Conservation (phyloP, 1,139 yeast species). For the Kodamaea suecica region DNA sequence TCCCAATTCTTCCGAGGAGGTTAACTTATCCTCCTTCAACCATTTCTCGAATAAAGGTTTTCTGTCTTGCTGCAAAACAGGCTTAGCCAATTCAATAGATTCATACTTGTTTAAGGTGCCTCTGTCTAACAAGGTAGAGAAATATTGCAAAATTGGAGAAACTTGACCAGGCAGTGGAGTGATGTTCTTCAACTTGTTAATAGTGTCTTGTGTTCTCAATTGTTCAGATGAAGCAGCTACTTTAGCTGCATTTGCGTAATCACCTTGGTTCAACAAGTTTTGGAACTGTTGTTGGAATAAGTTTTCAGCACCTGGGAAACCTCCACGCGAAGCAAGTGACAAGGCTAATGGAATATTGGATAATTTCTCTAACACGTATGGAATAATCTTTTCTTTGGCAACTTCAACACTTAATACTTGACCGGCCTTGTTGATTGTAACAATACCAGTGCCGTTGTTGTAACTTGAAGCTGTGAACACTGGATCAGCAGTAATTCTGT, state of each 20-base stretch:
- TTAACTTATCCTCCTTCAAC: conserved; percentile 92
- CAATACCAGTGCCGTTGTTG: conserved; percentile 74
- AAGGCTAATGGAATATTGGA: conserved; percentile 86
- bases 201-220: conserved; percentile 91
- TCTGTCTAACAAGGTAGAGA: conserved; percentile 86
- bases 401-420: conserved; percentile 93
- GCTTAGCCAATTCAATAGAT: conserved; percentile 91
- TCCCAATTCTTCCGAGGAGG: conserved; percentile 93
- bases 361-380: conserved; percentile 83
- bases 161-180: conserved; percentile 97
- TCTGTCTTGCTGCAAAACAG: conserved; percentile 94
- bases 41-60: conserved; percentile 93
- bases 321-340: conserved; percentile 90
- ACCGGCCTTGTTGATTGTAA: conserved; percentile 93
- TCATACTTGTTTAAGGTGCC: conserved; percentile 93
- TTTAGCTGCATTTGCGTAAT: conserved; percentile 89
- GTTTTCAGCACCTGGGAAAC: conserved; percentile 94
- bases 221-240: conserved; percentile 96
- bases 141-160: conserved; percentile 90
- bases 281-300: conserved; percentile 91
- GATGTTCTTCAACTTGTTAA: conserved; percentile 84
- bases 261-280: conserved; percentile 77
- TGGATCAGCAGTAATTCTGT: conserved; percentile 94
- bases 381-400: conserved; percentile 79
- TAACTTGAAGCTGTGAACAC: conserved; percentile 86